These are phyloP conservation scores for Opeltia flavorubescens DNA, from an alignment of 495 filamentous ascomycete genomes.

Conservation along the genomic window DNA sequence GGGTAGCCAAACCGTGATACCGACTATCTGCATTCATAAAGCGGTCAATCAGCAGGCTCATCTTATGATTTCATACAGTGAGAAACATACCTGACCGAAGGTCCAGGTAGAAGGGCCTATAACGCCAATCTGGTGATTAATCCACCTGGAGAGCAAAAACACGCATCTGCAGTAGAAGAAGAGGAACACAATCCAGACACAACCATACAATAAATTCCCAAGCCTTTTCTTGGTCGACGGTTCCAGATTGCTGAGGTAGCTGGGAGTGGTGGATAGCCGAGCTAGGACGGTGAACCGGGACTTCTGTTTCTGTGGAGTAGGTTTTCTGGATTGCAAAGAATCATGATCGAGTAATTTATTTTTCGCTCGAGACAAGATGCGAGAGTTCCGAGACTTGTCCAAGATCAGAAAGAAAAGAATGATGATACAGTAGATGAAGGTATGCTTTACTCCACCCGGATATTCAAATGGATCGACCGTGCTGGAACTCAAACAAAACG, in stretches of 20 bases:
- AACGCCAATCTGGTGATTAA: neutral
- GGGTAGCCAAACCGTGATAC: neutral
- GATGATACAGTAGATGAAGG: neutral
- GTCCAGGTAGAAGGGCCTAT: neutral
- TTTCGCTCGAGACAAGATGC: neutral
- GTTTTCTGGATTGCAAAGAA: neutral
- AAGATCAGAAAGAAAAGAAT: neutral
- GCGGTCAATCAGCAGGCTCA: too few species aligned
- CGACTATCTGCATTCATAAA: too few species aligned
- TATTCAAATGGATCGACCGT: neutral
- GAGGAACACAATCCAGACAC: neutral
- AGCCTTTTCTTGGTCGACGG: neutral
- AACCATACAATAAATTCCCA: neutral
- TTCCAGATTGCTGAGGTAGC: neutral
- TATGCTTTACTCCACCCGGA: neutral
- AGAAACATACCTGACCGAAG: neutral
- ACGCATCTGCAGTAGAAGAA: neutral
- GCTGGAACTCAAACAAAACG: neutral
- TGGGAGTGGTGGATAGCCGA: neutral
- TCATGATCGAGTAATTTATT: neutral
- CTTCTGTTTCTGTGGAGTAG: neutral
- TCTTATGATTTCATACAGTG: too few species aligned
- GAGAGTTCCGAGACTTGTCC: neutral
- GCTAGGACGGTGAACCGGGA: neutral
- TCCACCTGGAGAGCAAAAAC: neutral